Evolutionary conservation across 2,329 filamentous ascomycete genomes (phyloP), one percentile per base, ranked within the genome.

Genomic region (Rutstroemia sydowiana): DNA sequence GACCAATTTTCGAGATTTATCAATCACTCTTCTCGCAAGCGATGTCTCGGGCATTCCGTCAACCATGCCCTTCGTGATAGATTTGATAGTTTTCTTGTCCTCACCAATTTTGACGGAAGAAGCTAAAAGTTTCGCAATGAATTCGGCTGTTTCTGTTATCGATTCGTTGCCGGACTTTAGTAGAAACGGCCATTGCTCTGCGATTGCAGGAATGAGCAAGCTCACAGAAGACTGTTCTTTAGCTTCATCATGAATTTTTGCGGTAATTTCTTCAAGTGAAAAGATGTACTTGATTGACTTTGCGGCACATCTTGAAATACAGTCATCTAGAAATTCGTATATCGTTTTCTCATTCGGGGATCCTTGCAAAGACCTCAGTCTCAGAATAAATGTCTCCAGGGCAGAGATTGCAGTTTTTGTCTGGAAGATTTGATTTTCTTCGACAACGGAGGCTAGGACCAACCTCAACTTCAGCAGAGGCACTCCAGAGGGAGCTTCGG

Each of bases 211-310:
- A 10, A 82, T 73, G 3, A 95, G 62, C 16, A 89, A 75, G 59
- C 86, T 89, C 10, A 80, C 66, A 28, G 71, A 63, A 43, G 59
- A 60, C n/a, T 64, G 56, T n/a, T 68, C 51, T 55, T 52, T 58
- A 37, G 65, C 57, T 40, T 61, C 61, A 11, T 53, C 45, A 46
- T 59, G 66, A 58, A 71, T 59, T 40, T 73, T 66, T 49, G 70
- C 66, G 54, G 69, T 59, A 2, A 78, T 58, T 37, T 80, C 75
- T 49, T 82, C 75, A 23, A 88, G 68, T 62, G 82, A 73, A 55
- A 93, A 86, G 26, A 93, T 81, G 62, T 95, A 92, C 64, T 89
- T 95, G 63, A 95, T 84, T 0, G 89, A 87, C 21, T 85, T 84
- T 52, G 78, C 82, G 14, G 84, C 83, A 59, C 88, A 87, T 21